Percentiles rank a stretch among this genome's conserved stretches.
Evolutionary conservation across 164 flowering plant species (phyloP).

Genomic region (Nymphaea thermarum): DNA sequence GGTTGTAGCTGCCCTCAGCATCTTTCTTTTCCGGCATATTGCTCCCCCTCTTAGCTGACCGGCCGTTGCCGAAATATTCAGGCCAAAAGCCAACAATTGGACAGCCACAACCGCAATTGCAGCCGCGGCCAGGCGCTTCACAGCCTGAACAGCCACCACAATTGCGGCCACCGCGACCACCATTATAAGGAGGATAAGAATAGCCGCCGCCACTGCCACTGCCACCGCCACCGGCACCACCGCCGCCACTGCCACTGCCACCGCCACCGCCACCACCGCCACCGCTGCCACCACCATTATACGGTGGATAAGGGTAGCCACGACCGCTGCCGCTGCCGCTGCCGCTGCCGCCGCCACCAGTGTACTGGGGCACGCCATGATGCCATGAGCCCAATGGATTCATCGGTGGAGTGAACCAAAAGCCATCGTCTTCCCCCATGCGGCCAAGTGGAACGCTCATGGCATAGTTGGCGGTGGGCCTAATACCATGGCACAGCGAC

Average conservation of each 20-base stretch:
- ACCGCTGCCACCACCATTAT: not conserved
- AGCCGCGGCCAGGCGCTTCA: not conserved
- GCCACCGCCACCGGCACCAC: not conserved
- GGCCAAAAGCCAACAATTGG: not conserved
- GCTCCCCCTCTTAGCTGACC: not conserved
- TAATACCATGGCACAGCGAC: not conserved
- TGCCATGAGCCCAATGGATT: not conserved
- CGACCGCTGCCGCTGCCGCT: not conserved
- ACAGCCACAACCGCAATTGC: not conserved
- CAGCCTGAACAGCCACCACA: not conserved
- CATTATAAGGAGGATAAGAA: not conserved
- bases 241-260: not conserved
- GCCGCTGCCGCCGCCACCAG: not conserved
- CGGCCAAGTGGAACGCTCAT: not conserved
- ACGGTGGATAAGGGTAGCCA: not conserved
- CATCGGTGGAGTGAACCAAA: not conserved
- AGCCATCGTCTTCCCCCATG: not conserved
- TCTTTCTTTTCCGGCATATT: no score
- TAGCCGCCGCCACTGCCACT: not conserved
- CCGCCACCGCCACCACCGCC: not conserved
- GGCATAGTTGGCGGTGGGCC: not conserved
- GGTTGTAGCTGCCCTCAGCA: no score
- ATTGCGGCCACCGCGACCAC: not conserved
- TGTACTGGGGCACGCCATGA: not conserved
- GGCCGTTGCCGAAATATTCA: not conserved